phyloP scores from a whole-genome alignment of 768 basidiomycete species.

The Infundibulicybe gibba region DNA sequence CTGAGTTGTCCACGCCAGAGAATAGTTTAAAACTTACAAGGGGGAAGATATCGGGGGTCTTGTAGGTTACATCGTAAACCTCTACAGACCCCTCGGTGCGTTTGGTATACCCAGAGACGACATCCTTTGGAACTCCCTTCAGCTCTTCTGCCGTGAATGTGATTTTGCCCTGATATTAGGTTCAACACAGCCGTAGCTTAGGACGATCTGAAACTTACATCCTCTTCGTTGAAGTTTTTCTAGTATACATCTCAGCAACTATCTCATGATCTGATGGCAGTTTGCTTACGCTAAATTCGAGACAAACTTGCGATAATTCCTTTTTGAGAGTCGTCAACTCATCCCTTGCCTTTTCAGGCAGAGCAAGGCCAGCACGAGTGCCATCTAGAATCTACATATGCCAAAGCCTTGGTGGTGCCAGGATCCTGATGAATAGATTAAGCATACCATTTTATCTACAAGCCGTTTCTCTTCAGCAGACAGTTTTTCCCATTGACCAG shows the following conservation, averaged over 20 bases:
- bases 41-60: constrained; percentile 80
- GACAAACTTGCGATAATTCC: constrained; percentile 67
- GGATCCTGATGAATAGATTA: not conserved
- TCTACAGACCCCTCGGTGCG: constrained; percentile 54
- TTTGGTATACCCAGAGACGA: constrained; percentile 73
- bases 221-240: constrained; percentile 92
- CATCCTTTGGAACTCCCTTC: constrained; percentile 76
- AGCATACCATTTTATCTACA: constrained; percentile 68
- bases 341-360: constrained; percentile 60
- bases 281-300: constrained; percentile 71
- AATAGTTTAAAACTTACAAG: constrained; percentile 39
- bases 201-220: constrained; percentile 34
- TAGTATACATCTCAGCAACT: constrained; percentile 18
- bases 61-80: constrained; percentile 73
- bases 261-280: not conserved
- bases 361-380: constrained; percentile 71
- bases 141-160: constrained; percentile 71
- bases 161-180: constrained; percentile 44
- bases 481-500: constrained; percentile 59
- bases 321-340: constrained; percentile 65
- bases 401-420: not conserved
- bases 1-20: not conserved
- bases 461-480: constrained; percentile 68
- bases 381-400: constrained; percentile 60
- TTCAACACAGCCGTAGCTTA: not conserved